Conservation (phyloP, 2,329 filamentous ascomycete genomes). For the Calonectria montana region DNA sequence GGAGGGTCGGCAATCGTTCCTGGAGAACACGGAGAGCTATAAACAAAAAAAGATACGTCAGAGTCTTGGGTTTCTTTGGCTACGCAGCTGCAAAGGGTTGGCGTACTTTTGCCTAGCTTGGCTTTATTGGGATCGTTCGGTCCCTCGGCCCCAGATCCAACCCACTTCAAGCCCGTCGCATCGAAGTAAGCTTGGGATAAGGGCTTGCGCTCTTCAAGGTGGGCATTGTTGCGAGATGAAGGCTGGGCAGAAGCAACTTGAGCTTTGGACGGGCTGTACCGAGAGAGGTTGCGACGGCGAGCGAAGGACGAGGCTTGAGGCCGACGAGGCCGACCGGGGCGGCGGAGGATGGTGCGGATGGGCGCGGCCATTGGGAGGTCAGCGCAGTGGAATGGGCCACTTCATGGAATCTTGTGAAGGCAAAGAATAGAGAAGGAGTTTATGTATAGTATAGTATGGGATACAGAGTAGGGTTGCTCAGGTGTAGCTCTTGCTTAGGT, state of each 20-base stretch:
- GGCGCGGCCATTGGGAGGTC: conserved; percentile 50
- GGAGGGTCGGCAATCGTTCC: conserved; percentile 73
- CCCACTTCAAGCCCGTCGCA: conserved; percentile 44
- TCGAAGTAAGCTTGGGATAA: conserved; percentile 47
- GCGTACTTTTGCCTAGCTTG: conserved; percentile 72
- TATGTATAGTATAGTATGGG: neutral
- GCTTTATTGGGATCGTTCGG: conserved; percentile 67
- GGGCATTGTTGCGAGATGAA: conserved; percentile 7
- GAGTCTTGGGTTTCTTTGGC: neutral
- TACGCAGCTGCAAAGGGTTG: neutral
- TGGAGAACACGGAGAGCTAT: conserved; percentile 73
- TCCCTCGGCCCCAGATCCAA: conserved; percentile 45
- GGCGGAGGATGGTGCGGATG: conserved; percentile 43
- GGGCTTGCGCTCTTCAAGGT: conserved; percentile 25
- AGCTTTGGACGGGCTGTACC: conserved; percentile 46
- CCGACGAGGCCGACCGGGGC: conserved; percentile 36
- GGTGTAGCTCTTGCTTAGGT: neutral
- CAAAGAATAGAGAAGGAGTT: neutral
- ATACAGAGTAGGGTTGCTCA: neutral
- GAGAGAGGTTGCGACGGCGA: conserved; percentile 40
- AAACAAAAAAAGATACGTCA: conserved; percentile 13
- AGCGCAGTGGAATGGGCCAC: conserved; percentile 35
- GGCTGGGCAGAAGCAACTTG: conserved; percentile 31
- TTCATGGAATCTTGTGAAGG: conserved; percentile 34
- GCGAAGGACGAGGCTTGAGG: conserved; percentile 31